phyloP scores from a whole-genome alignment of 2,329 filamentous ascomycete species.

The Talaromyces albobiverticillius region DNA sequence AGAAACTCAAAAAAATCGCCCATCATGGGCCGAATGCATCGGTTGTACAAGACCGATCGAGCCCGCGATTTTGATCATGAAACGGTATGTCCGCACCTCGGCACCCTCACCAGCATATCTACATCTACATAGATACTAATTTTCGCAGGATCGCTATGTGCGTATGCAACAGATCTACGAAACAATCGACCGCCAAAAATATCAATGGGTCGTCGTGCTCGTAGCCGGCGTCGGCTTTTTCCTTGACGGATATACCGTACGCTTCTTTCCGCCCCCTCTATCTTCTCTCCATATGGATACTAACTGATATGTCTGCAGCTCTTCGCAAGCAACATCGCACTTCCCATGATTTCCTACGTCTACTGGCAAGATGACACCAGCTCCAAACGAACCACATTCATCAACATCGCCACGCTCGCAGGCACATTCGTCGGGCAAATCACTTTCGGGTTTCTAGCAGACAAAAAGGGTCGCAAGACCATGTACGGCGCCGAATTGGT shows the following conservation, averaged over 20 bases:
- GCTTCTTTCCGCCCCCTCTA: slow-evolving; percentile 8
- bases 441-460: slow-evolving; percentile 46
- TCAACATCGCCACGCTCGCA: slow-evolving; percentile 47
- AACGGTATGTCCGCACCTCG: slow-evolving; percentile 24
- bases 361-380: slow-evolving; percentile 44
- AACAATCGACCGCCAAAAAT: slow-evolving; percentile 42
- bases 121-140: neutral
- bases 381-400: slow-evolving; percentile 33
- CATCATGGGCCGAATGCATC: slow-evolving; percentile 32
- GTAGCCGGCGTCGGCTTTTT: slow-evolving; percentile 52
- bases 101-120: neutral
- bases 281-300: too few relatives aligned
- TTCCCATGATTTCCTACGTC: slow-evolving; percentile 48
- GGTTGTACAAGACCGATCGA: slow-evolving; percentile 43
- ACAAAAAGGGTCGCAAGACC: slow-evolving; percentile 48
- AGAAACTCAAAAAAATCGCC: too few relatives aligned
- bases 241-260: slow-evolving; percentile 45
- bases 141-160: slow-evolving; percentile 38
- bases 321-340: slow-evolving; percentile 51
- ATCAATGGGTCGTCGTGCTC: slow-evolving; percentile 43
- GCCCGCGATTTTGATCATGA: slow-evolving; percentile 45
- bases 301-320: slow-evolving; percentile 26
- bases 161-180: slow-evolving; percentile 44
- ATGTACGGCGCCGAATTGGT: slow-evolving; percentile 53
- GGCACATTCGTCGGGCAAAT: slow-evolving; percentile 49